A percentile compares a stretch with the other conserved stretches of the same genome.
phyloP scores from a whole-genome alignment of 2,329 filamentous ascomycete genomes.

The Trichoderma endophyticum region DNA sequence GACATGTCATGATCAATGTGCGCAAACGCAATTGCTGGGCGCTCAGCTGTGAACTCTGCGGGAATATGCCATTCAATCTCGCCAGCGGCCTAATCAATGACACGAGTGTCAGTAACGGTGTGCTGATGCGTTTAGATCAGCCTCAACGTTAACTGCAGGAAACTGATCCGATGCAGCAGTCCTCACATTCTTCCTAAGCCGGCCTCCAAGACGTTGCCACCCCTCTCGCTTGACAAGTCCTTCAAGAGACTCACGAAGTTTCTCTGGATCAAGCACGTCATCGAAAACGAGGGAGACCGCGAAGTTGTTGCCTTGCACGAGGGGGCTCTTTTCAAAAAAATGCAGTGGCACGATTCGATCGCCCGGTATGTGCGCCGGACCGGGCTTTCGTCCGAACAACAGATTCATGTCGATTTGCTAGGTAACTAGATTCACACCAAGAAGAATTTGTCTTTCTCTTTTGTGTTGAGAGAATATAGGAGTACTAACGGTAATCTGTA shows the following conservation, averaged over 20 bases:
- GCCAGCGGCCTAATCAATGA: background rate
- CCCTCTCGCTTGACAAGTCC: background rate
- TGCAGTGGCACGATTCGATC: background rate
- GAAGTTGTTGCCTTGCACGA: background rate
- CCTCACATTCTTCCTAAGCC: background rate
- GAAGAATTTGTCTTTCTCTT: background rate
- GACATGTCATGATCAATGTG: background rate
- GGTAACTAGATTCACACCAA: background rate
- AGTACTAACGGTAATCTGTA: background rate
- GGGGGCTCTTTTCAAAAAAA: background rate
- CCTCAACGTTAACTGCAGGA: background rate
- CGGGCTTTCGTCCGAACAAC: background rate
- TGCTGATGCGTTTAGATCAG: background rate
- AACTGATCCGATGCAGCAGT: background rate
- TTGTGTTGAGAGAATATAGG: background rate
- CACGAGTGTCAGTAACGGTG: background rate
- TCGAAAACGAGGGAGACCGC: slow-evolving; percentile 8
- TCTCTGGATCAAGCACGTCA: background rate
- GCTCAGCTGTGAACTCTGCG: background rate
- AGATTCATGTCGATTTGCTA: background rate
- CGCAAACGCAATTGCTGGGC: background rate
- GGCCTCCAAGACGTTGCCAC: background rate
- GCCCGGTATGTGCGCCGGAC: background rate
- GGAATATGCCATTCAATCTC: background rate
- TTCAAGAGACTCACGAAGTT: background rate